Percentiles rank a stretch among this genome's conserved stretches.
These are phyloP conservation scores for Aspergillus udagawae DNA, from an alignment of 2,329 filamentous ascomycete genomes.

Conservation along the genomic window DNA sequence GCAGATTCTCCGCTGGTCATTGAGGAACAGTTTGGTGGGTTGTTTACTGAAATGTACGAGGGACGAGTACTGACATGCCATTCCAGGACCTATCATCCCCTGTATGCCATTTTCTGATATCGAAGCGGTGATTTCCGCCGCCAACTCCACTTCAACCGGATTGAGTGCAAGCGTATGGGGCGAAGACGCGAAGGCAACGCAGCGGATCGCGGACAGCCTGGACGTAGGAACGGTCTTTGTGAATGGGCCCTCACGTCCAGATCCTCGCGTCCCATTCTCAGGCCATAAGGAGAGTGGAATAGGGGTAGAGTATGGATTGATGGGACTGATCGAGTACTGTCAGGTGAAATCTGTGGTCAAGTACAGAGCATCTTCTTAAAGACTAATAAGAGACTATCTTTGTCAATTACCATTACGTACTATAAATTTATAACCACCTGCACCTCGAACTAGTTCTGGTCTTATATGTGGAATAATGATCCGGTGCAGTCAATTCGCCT, in stretches of 20 bases:
- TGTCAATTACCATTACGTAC: no score
- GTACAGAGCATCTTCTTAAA: background rate
- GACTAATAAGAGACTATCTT: background rate
- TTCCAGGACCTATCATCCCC: slow-evolving; percentile 52
- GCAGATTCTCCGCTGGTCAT: slow-evolving; percentile 50
- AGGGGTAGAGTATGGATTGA: slow-evolving; percentile 41
- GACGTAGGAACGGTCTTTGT: slow-evolving; percentile 58
- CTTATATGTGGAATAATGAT: no score
- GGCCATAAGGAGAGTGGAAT: slow-evolving; percentile 50
- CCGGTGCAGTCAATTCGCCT: no score
- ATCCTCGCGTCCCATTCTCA: slow-evolving; percentile 33
- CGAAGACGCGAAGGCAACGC: slow-evolving; percentile 48
- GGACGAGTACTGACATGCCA: no score
- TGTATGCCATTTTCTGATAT: slow-evolving; percentile 57
- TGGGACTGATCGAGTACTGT: slow-evolving; percentile 34
- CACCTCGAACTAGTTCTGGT: no score
- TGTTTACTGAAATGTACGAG: no score
- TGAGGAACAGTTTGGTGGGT: slow-evolving; percentile 54
- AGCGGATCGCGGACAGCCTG: slow-evolving; percentile 48
- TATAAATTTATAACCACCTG: no score
- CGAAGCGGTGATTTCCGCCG: slow-evolving; percentile 52
- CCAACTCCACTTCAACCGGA: slow-evolving; percentile 49
- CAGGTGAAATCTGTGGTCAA: background rate
- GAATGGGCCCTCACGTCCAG: slow-evolving; percentile 35
- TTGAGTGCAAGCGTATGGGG: slow-evolving; percentile 56